Evolutionary conservation across 164 flowering plant species (phyloP), one percentile per base, ranked within the genome.

Genomic region (Litsea cubeba): DNA sequence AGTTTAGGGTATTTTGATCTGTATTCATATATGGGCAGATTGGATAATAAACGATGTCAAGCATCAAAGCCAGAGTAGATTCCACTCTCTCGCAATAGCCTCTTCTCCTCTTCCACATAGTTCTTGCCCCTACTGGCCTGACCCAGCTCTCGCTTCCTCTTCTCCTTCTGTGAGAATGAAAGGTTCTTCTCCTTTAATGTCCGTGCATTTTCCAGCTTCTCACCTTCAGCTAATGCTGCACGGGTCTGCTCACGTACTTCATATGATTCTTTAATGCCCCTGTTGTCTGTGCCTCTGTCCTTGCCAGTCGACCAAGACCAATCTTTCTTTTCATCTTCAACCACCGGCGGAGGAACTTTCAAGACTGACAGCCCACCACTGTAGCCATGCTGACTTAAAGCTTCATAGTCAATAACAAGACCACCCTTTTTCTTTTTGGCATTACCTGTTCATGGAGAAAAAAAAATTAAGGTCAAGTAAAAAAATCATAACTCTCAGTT

Each of bases 81-180:
- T 2, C 97, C 97, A 76, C 84, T 90, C 0, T 92, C 98, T 76
- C 97, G 84, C 72, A 92, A 75, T 80, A 90, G 67, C 82, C 98
- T 85, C 79, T 94, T 92, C 86, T 94, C 98, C 81, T 96, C 99
- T 79, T 94, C 99, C 23, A 92, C 98, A 80, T 96, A 92, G 78
- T 76, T 94, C 86, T 94, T 96, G 17, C 95, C 98, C 76, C 97
- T 83, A 71, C 97, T 93, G 23, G 97, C 91, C 81, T 93, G 97
- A 62, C 97, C 99, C 62, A 91, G 88, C 17, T 96, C 97, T 84
- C 97, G 85, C 84, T 94, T 96, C 82, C 91, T 83, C 88, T 93
- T 96, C 79, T 96, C 97, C 80, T 90, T 89, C 80, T 91, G 97
- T 12, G 93, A 85, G 78, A 91, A 89, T 3, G 93, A 88, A 18